These are phyloP conservation scores for Pterocarpus macrocarpus DNA, from an alignment of 306 rosid genomes.

Conservation along the genomic window DNA sequence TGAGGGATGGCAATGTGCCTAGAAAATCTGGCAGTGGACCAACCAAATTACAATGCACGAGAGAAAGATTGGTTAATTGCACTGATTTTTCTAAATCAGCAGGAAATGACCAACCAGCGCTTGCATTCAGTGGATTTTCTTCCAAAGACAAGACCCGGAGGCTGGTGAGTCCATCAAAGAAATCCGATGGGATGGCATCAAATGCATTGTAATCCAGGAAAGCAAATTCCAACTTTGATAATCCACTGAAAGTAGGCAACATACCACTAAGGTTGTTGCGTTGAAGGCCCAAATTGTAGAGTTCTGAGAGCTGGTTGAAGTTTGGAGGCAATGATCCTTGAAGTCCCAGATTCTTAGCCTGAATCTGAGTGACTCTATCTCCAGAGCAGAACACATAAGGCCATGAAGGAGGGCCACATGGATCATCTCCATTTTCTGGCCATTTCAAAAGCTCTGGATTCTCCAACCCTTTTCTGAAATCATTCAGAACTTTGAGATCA, in stretches of 20 bases:
- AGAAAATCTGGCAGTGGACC: constrained; percentile 77
- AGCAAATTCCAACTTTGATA: constrained; percentile 78
- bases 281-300: constrained; percentile 83
- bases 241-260: constrained; percentile 74
- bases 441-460: constrained; percentile 77
- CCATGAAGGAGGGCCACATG: constrained; percentile 86
- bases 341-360: constrained; percentile 75
- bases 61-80: constrained; percentile 72
- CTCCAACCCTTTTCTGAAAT: constrained; percentile 73
- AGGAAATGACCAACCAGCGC: constrained; percentile 79
- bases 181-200: constrained; percentile 75
- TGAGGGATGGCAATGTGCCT: constrained; percentile 69
- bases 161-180: constrained; percentile 67
- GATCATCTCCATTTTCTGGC: constrained; percentile 77
- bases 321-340: constrained; percentile 72
- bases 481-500: constrained; percentile 74
- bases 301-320: constrained; percentile 76
- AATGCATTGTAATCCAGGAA: constrained; percentile 77
- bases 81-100: constrained; percentile 63
- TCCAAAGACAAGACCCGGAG: constrained; percentile 74
- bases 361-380: constrained; percentile 78
- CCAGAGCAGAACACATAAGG: constrained; percentile 71
- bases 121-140: constrained; percentile 66
- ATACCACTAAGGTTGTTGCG: constrained; percentile 70
- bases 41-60: constrained; percentile 66